Evolutionary conservation across 1,284 basidiomycete genomes (phyloP), one percentile per base, ranked within the genome.

Genomic region (Trametes hirsuta): DNA sequence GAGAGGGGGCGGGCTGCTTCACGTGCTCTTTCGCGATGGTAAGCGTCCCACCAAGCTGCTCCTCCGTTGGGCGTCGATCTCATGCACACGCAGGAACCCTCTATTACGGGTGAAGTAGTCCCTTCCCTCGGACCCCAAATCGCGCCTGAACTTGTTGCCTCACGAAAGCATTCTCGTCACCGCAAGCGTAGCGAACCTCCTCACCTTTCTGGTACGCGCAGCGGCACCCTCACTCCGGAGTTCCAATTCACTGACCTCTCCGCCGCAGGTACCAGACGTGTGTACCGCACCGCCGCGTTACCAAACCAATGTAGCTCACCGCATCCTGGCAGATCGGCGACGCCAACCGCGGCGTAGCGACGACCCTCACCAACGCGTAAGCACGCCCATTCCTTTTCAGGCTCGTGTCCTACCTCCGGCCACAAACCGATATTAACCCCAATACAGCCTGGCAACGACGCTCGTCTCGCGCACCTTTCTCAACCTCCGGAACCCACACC

Each of bases 301-400:
- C 30, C 30, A 30, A 30, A 30, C 30, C 30, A 30, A 30, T 8
- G 39, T 14, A 15, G 5, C 36, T 50, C 21, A 40, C 36, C 3
- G 18, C 34, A 14, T 5, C 18, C 4, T 35, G 18, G 37, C 42
- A 56, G 58, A 57, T 59, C 18, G 44, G 35, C 30, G 49, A 54
- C 39, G 37, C 47, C 30, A 40, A 45, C 41, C 49, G 61, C 45
- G 66, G 64, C 1, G 30, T 64, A 4, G 54, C 53, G 2, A 62
- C 64, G 3, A 67, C 64, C 1, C 21, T 69, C 37, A 66, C 68
- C 3, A 71, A 71, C 44, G 65, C 63, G 69, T 71, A 52, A 35
- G 69, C 66, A 24, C 30, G 6, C 35, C 15, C 36, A 10, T 18
- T 22, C 24, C 11, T 25, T 24, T 1, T 36, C 18, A 18, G 18